phyloP scores from a whole-genome alignment of 2,329 filamentous ascomycete species.

The Penicillium sclerotigenum region DNA sequence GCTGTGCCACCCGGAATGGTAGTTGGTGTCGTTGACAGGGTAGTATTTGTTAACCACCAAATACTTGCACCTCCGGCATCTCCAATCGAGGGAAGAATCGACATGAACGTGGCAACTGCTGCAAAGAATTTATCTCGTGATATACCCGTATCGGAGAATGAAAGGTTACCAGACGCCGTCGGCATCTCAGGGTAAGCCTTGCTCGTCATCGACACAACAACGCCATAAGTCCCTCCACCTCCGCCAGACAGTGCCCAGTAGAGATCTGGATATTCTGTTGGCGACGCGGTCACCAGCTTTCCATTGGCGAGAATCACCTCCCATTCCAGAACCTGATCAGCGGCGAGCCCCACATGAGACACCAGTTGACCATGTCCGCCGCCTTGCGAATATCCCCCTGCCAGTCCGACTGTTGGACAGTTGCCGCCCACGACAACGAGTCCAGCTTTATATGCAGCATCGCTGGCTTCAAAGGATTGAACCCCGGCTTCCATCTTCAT shows the following conservation, averaged over 20 bases:
- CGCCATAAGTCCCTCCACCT: constrained; percentile 17
- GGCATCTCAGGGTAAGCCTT: constrained; percentile 13
- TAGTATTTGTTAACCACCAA: constrained; percentile 4
- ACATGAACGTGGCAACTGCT: constrained; percentile 1
- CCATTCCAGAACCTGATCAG: constrained; percentile 32
- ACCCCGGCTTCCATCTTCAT: constrained; percentile 13
- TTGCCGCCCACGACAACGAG: neutral
- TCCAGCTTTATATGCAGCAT: neutral
- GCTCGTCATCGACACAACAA: constrained; percentile 14
- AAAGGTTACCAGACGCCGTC: constrained; percentile 9
- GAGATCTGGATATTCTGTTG: constrained; percentile 16
- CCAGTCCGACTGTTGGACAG: constrained; percentile 12
- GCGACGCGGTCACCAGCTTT: constrained; percentile 12
- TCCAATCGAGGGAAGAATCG: constrained; percentile 4
- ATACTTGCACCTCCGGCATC: constrained; percentile 13
- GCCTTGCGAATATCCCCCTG: constrained; percentile 41
- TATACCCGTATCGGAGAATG: constrained; percentile 1
- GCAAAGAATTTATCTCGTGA: constrained; percentile 3
- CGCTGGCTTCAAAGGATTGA: constrained; percentile 9
- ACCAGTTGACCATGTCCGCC: constrained; percentile 44
- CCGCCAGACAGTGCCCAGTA: constrained; percentile 25
- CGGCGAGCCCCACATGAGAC: constrained; percentile 44
- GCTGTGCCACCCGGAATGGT: neutral
- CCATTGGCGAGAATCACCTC: constrained; percentile 40
- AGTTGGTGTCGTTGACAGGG: neutral